Evolutionary conservation across 345 rosid genomes (phyloP).

Genomic region (Triadica sebifera): DNA sequence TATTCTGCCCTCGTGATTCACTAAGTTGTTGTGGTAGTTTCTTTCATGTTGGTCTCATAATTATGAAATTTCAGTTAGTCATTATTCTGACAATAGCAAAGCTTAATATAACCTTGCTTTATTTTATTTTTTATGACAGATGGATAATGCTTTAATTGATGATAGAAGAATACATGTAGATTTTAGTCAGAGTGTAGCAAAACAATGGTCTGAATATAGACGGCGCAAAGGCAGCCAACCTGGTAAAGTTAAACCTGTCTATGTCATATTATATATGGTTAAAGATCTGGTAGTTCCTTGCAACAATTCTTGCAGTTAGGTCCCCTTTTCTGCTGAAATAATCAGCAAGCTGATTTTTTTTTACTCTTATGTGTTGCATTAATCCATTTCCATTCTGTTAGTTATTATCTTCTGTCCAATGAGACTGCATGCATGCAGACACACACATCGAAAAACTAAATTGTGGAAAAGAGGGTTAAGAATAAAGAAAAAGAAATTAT

Average conservation of each 20-base stretch:
- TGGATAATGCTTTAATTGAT: conserved; percentile 97
- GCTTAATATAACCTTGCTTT: neutral
- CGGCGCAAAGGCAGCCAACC: conserved; percentile 55
- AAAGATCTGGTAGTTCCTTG: neutral
- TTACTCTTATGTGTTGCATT: neutral
- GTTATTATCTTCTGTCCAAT: neutral
- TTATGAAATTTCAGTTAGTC: neutral
- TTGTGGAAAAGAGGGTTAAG: neutral
- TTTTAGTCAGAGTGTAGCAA: conserved; percentile 95
- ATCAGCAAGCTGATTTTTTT: neutral
- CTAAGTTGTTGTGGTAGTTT: neutral
- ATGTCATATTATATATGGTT: neutral
- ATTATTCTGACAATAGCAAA: neutral
- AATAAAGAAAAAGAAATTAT: neutral
- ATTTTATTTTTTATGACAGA: conserved; percentile 42
- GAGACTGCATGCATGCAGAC: neutral
- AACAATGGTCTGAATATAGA: conserved; percentile 76
- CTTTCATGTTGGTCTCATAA: neutral
- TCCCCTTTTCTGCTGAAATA: neutral
- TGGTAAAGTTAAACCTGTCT: conserved; percentile 45
- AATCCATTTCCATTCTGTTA: neutral
- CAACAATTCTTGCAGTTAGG: neutral
- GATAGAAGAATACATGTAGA: conserved; percentile 97
- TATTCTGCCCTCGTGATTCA: neutral
- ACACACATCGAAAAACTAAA: neutral